Evolutionary conservation across 2,329 filamentous ascomycete species (phyloP).

Genomic region (Colletotrichum liriopes): DNA sequence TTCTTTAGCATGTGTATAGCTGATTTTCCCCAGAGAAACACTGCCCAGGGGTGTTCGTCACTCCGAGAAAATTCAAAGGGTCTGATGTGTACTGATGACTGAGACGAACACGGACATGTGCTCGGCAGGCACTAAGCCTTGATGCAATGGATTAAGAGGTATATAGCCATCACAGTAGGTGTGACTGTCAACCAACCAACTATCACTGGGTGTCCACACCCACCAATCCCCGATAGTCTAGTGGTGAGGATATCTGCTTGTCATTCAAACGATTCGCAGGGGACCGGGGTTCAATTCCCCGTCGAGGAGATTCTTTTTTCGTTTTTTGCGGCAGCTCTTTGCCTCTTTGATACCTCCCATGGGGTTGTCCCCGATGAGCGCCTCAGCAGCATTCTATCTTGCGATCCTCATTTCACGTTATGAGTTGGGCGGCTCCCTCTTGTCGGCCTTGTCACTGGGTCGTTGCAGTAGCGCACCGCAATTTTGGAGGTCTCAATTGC

Average conservation of each 20-base stretch:
- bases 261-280: constrained; percentile 32
- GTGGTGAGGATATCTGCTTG: constrained; percentile 44
- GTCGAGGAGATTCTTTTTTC: constrained; percentile 34
- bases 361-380: no score
- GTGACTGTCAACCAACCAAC: neutral
- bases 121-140: no score
- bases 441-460: neutral
- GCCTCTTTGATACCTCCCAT: no score
- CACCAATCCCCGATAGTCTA: constrained; percentile 40
- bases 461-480: neutral
- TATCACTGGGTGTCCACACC: constrained; percentile 9
- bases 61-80: no score
- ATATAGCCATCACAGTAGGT: no score
- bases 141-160: no score
- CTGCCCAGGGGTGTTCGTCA: no score
- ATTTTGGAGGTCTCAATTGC: neutral
- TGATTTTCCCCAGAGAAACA: neutral
- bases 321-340: neutral
- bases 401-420: no score
- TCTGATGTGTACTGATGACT: neutral
- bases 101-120: neutral
- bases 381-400: no score
- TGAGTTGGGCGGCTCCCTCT: no score
- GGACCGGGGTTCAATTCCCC: constrained; percentile 43
- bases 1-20: neutral